phyloP scores from a whole-genome alignment of 306 rosid genomes.

The Fragaria iinumae region DNA sequence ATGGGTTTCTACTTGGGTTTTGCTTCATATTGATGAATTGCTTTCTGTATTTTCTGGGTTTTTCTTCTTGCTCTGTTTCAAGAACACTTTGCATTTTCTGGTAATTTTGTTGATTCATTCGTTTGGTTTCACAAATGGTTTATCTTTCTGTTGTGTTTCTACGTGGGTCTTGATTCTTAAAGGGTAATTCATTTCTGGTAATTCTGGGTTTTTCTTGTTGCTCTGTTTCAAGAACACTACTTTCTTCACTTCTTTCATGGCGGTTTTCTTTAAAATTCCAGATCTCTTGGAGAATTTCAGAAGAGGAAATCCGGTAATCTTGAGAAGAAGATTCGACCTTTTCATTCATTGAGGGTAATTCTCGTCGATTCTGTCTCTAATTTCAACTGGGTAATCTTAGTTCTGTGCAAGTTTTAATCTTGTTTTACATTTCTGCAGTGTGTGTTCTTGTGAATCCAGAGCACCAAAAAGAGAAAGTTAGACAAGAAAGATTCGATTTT shows the following conservation, averaged over 20 bases:
- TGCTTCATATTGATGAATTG: neutral
- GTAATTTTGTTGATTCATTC: too few species aligned
- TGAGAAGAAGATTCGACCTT: conserved; percentile 46
- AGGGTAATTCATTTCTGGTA: too few species aligned
- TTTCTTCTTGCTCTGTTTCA: neutral
- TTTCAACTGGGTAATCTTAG: neutral
- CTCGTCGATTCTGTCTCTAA: conserved; percentile 15
- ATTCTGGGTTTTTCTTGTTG: neutral
- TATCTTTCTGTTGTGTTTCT: neutral
- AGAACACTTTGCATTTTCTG: neutral
- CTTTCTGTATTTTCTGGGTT: neutral
- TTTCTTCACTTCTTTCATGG: neutral
- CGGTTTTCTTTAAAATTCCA: conserved; percentile 21
- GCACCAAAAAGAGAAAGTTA: neutral
- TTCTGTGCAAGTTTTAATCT: neutral
- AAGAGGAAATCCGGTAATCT: neutral
- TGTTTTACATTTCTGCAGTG: conserved; percentile 18
- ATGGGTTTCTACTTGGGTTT: neutral
- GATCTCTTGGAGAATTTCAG: conserved; percentile 32
- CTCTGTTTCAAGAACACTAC: neutral
- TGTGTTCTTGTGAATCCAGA: conserved; percentile 27
- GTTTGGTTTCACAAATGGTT: neutral
- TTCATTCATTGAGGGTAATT: conserved; percentile 46
- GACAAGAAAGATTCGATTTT: conserved; percentile 46
- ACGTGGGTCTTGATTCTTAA: neutral